phyloP scores from a whole-genome alignment of 805 yeast genomes.

The Candida palmyrensis region DNA sequence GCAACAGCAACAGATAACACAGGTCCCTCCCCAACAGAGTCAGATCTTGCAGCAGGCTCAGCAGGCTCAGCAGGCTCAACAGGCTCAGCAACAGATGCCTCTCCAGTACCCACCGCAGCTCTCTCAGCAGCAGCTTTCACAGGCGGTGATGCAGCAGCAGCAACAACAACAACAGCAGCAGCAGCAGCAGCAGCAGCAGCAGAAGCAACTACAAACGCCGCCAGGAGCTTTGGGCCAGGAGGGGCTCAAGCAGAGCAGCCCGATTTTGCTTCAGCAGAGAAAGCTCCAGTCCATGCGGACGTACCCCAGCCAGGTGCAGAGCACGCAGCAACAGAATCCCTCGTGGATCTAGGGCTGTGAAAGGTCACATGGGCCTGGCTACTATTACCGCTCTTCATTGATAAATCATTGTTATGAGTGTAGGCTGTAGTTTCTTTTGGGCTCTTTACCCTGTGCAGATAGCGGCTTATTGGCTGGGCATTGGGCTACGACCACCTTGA shows the following conservation, averaged over 20 bases:
- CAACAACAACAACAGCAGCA: slow-evolving; percentile 5
- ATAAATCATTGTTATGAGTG: too few species aligned
- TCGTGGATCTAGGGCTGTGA: slow-evolving; percentile 5
- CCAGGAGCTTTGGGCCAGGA: slow-evolving; percentile 1
- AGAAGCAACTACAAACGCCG: background rate
- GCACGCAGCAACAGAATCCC: slow-evolving; percentile 10
- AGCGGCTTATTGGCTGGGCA: too few species aligned
- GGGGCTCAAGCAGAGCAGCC: slow-evolving; percentile 4
- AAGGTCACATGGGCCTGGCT: too few species aligned
- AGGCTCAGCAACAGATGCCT: slow-evolving; percentile 11
- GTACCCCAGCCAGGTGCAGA: slow-evolving; percentile 6
- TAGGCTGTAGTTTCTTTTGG: too few species aligned
- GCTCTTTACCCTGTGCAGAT: too few species aligned
- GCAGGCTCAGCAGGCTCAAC: slow-evolving; percentile 12
- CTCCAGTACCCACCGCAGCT: slow-evolving; percentile 10
- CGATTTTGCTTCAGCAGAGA: slow-evolving; percentile 4
- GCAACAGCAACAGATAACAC: slow-evolving; percentile 12
- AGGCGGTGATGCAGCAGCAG: slow-evolving; percentile 17
- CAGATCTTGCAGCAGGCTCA: slow-evolving; percentile 7
- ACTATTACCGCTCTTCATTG: too few species aligned
- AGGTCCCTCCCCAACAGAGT: slow-evolving; percentile 3
- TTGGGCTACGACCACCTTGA: too few species aligned
- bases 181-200: background rate
- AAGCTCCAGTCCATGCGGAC: slow-evolving; percentile 1
- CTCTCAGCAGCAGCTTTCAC: slow-evolving; percentile 12